phyloP scores from a whole-genome alignment of 2,329 filamentous ascomycete species.

The Aphanocladium album region DNA sequence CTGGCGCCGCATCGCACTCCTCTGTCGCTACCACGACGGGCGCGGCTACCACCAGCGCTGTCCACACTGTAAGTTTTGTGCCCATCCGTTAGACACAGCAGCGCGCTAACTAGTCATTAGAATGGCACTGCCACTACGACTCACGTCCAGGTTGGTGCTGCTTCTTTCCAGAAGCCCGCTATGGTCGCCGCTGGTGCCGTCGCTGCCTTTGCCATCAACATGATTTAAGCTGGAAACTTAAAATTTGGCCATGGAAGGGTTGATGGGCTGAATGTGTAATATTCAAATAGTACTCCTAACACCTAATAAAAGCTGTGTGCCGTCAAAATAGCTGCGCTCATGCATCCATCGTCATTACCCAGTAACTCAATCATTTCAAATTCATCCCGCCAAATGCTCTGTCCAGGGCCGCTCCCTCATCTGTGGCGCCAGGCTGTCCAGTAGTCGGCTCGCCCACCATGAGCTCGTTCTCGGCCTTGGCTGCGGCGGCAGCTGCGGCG shows the following conservation, averaged over 20 bases:
- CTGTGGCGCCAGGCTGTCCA: conserved; percentile 22
- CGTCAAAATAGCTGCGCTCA: neutral
- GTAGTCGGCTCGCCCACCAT: conserved; percentile 1
- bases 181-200: conserved; percentile 6
- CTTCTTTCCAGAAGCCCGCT: conserved; percentile 5
- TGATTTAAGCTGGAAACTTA: conserved; percentile 16
- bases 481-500: conserved; percentile 24
- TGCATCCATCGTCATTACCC: neutral
- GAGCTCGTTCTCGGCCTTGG: conserved; percentile 10
- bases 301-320: conserved; percentile 7
- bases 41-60: conserved; percentile 5
- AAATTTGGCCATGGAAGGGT: neutral
- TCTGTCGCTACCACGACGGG: conserved; percentile 13
- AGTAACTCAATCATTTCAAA: conserved; percentile 22
- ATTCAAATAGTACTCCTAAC: conserved; percentile 9
- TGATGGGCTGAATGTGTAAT: neutral
- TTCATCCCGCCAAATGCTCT: conserved; percentile 50
- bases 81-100: neutral
- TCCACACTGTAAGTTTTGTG: conserved; percentile 11
- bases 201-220: conserved; percentile 12
- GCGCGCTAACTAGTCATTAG: neutral
- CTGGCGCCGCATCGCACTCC: neutral
- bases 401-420: conserved; percentile 53
- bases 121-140: conserved; percentile 2
- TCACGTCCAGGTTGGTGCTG: conserved; percentile 7